These are phyloP conservation scores for Magnolia officinalis DNA, from an alignment of 164 flowering plant species.

Conservation along the genomic window DNA sequence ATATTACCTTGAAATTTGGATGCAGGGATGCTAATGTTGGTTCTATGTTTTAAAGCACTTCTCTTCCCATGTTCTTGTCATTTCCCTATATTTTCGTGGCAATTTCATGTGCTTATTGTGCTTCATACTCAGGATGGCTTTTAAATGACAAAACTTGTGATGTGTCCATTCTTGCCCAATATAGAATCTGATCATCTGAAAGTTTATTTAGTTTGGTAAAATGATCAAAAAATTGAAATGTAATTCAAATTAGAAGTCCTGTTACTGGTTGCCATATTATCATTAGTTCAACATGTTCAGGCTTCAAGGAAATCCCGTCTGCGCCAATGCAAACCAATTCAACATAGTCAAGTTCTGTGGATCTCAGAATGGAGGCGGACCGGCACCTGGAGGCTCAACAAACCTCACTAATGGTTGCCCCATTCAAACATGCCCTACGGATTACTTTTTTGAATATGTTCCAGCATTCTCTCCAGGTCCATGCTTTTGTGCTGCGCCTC, in stretches of 20 bases:
- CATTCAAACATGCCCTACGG: slow-evolving; percentile 44
- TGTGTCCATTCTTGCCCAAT: neutral
- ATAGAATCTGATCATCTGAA: neutral
- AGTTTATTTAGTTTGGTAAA: neutral
- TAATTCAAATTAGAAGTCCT: neutral
- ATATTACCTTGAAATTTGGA: neutral
- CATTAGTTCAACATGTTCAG: slow-evolving; percentile 32
- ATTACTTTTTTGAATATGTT: slow-evolving; percentile 41
- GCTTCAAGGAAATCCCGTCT: slow-evolving; percentile 74
- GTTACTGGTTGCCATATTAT: neutral
- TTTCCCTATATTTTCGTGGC: neutral
- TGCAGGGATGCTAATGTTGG: neutral
- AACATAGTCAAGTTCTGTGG: slow-evolving; percentile 44
- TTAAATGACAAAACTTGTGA: neutral
- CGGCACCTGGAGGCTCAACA: slow-evolving; percentile 2
- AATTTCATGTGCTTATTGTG: neutral
- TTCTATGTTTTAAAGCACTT: neutral
- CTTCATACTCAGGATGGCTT: neutral
- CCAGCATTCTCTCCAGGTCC: slow-evolving; percentile 28
- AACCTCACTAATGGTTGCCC: slow-evolving; percentile 26
- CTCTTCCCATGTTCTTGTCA: neutral
- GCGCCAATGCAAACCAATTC: slow-evolving; percentile 33
- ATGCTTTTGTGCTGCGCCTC: slow-evolving; percentile 78
- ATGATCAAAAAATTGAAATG: neutral
- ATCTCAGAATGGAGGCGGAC: slow-evolving; percentile 21